phyloP scores from a whole-genome alignment of 805 yeast species.

The Cyberlindnera xylosilytica region DNA sequence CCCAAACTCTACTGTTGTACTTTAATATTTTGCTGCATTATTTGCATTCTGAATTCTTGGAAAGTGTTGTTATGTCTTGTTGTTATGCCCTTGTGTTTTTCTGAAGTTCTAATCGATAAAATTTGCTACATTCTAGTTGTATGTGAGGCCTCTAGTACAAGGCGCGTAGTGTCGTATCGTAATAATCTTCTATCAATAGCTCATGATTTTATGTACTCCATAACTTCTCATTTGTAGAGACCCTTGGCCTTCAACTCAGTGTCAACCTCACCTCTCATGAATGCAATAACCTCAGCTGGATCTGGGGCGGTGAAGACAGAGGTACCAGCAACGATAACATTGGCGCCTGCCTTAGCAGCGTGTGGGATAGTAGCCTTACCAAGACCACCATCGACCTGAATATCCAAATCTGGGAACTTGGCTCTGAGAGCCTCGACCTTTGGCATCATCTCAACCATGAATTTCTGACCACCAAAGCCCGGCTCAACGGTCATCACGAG shows the following conservation, averaged over 20 bases:
- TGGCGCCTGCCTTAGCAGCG: conserved; percentile 98
- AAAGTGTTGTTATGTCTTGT: background rate
- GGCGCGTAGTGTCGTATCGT: too few relatives aligned
- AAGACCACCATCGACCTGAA: conserved; percentile 96
- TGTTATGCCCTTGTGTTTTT: background rate
- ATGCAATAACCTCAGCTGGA: conserved; percentile 71
- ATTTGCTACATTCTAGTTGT: background rate
- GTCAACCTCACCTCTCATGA: conserved; percentile 62
- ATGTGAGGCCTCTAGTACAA: too few relatives aligned
- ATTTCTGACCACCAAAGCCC: conserved; percentile 97
- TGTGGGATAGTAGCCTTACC: conserved; percentile 79
- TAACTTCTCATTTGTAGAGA: conserved; percentile 3
- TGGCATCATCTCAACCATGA: conserved; percentile 95
- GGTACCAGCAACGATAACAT: conserved; percentile 97
- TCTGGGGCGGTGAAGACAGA: conserved; percentile 83
- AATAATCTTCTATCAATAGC: background rate
- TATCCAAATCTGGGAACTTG: conserved; percentile 73
- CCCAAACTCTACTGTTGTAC: too few relatives aligned
- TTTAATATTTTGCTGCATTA: conserved; percentile 1
- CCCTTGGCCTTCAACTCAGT: conserved; percentile 45
- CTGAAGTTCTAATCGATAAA: background rate
- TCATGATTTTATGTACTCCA: too few relatives aligned
- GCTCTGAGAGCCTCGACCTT: conserved; percentile 77
- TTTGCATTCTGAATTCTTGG: background rate
- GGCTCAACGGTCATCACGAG: conserved; percentile 98